Percentiles rank a stretch among this genome's conserved stretches.
Evolutionary conservation across 768 basidiomycete genomes (phyloP).

Genomic region (Serendipita indica): DNA sequence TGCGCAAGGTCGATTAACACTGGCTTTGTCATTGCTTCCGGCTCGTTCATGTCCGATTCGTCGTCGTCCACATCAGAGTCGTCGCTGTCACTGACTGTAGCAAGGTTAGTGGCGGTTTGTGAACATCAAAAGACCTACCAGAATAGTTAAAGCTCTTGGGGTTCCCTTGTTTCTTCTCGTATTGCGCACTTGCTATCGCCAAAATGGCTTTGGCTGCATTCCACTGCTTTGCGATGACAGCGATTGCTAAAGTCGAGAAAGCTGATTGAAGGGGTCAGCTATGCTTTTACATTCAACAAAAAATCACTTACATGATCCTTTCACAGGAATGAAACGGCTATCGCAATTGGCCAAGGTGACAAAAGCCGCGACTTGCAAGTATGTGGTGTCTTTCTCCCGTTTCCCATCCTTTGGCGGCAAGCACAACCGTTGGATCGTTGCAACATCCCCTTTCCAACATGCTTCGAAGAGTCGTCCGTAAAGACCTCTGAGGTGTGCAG

Average conservation of each 20-base stretch:
- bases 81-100: background rate
- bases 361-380: background rate
- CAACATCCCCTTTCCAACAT: constrained; percentile 37
- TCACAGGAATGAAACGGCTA: background rate
- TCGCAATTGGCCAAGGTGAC: constrained; percentile 17
- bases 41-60: constrained; percentile 16
- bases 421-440: constrained; percentile 37
- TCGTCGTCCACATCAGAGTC: constrained; percentile 30
- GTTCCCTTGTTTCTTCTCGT: constrained; percentile 24
- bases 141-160: constrained; percentile 24
- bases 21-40: constrained; percentile 26
- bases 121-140: constrained; percentile 19
- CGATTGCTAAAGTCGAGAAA: constrained; percentile 26
- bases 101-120: background rate
- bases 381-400: constrained; percentile 13
- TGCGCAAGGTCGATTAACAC: constrained; percentile 34
- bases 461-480: constrained; percentile 48
- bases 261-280: constrained; percentile 31
- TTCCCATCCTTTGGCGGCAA: constrained; percentile 24
- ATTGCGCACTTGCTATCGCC: constrained; percentile 41
- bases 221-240: constrained; percentile 37
- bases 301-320: background rate
- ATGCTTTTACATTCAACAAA: background rate
- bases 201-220: constrained; percentile 43
- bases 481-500: constrained; percentile 22